Conservation (phyloP, 1,284 basidiomycete species). For the Cutaneotrichosporon arboriforme region DNA sequence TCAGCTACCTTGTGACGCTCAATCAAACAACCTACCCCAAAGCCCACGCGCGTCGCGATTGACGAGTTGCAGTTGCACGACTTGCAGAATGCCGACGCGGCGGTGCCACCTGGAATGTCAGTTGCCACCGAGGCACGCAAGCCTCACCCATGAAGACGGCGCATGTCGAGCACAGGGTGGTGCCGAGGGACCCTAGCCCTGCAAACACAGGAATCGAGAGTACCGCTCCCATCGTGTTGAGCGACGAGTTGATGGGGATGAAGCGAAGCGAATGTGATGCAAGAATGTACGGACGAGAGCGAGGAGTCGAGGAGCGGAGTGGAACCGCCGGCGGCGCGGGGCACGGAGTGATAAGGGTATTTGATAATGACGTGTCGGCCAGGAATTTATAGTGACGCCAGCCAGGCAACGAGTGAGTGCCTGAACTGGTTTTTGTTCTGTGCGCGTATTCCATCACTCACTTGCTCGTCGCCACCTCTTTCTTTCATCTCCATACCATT, state of each 20-base stretch:
- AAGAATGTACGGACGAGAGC: too few species aligned
- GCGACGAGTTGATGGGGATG: not conserved
- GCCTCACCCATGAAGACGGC: conserved; percentile 56
- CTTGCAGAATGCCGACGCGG: conserved; percentile 95
- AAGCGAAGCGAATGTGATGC: not conserved
- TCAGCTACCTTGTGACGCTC: not conserved
- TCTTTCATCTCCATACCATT: not conserved
- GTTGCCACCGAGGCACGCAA: conserved; percentile 56
- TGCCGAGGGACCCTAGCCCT: conserved; percentile 68
- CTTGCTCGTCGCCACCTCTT: not conserved
- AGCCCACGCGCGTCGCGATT: conserved; percentile 94
- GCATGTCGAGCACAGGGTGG: conserved; percentile 70
- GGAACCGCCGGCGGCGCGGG: too few species aligned
- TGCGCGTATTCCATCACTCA: not conserved
- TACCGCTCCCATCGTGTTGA: conserved; percentile 64
- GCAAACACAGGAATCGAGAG: conserved; percentile 75
- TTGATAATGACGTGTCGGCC: not conserved
- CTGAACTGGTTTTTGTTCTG: too few species aligned
- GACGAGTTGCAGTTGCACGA: conserved; percentile 99
- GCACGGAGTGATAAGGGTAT: not conserved
- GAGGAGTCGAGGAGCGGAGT: too few species aligned
- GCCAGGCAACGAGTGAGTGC: too few species aligned
- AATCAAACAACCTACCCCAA: conserved; percentile 61
- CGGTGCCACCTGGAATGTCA: conserved; percentile 34
- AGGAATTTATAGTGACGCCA: too few species aligned